Base-by-base conservation (phyloP, 495 filamentous ascomycete species). In the Daldinia bambusicola region DNA sequence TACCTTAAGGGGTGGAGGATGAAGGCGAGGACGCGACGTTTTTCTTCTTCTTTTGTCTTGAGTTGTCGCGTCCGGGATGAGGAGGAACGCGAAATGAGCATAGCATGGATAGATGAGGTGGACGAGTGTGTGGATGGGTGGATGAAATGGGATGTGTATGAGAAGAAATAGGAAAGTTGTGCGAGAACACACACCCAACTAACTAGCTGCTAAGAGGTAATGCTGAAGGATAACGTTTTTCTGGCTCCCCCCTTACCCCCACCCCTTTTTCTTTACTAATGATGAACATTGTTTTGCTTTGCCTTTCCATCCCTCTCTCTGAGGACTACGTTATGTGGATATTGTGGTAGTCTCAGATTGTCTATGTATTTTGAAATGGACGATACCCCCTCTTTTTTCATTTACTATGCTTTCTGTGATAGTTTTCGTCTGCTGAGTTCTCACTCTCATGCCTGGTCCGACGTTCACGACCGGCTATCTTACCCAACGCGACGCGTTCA, bases 361-460 rank as follows among this genome's bases (percentile, higher is more conserved):
- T 70, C 67, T 73, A 71, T 26, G 67, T 73, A 71, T 67, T 73
- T 73, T 70, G 70, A 67, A 75, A 73, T 77, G 64, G 75, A 75
- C 73, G 75, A 77, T 77, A 77, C 75, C 75, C 74, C 70, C 58
- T 66, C 69, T 67, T 72, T 72, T 41, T 26, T 26, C 26, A 26
- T 26, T 26, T 26, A 26, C 26, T 3, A 26, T 26, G 3, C 26
- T 26, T 1, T 12, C 20, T 58, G n/a, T 40, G 16, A 13, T 40
- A 1, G 5, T 8, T 34, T 40, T 26, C 10, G 16, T 31, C 13
- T 45, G 41, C 12, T 16, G 2, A 4, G 41, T 45, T 45, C 16
- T 26, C 26, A 26, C 16, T 45, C 16, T 26, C 26, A 26, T 26
- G 26, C 26, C 26, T 26, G 26, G 3, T 3, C 26, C 3, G 26